Percentiles rank a stretch among this genome's conserved stretches.
Conservation (phyloP, 2,329 filamentous ascomycete genomes). For the Pseudogymnoascus sp. region DNA sequence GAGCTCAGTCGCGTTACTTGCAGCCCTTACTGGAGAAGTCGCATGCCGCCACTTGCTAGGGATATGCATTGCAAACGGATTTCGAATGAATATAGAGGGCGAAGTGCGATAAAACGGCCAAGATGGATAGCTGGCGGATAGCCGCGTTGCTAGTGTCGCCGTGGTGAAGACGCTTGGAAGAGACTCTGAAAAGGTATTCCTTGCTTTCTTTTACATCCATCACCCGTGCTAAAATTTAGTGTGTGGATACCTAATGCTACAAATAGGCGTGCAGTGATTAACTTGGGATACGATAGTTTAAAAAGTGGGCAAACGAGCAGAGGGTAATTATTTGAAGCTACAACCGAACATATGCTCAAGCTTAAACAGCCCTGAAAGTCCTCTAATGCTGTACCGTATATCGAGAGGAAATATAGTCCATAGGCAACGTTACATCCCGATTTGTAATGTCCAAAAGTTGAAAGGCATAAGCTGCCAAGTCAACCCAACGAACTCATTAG, state of each 20-base stretch:
- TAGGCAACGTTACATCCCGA: background rate
- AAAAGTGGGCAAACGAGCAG: background rate
- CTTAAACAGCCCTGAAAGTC: background rate
- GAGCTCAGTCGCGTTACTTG: background rate
- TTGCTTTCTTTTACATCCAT: background rate
- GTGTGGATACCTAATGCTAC: background rate
- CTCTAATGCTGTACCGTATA: background rate
- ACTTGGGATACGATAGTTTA: background rate
- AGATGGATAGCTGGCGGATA: background rate
- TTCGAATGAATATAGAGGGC: background rate
- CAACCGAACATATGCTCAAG: background rate
- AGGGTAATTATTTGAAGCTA: background rate
- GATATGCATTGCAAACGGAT: background rate
- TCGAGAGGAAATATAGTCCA: background rate
- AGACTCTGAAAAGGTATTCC: background rate
- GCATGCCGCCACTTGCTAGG: background rate
- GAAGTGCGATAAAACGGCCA: background rate
- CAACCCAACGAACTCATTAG: background rate
- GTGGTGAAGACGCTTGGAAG: background rate
- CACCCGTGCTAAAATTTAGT: background rate
- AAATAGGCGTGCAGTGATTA: background rate
- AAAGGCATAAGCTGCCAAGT: background rate
- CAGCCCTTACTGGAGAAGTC: background rate
- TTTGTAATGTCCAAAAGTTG: background rate
- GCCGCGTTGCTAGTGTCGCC: background rate